Percentiles rank a stretch among this genome's conserved stretches.
Conservation (phyloP, 805 yeast genomes). For the Starmerella kuoi region DNA sequence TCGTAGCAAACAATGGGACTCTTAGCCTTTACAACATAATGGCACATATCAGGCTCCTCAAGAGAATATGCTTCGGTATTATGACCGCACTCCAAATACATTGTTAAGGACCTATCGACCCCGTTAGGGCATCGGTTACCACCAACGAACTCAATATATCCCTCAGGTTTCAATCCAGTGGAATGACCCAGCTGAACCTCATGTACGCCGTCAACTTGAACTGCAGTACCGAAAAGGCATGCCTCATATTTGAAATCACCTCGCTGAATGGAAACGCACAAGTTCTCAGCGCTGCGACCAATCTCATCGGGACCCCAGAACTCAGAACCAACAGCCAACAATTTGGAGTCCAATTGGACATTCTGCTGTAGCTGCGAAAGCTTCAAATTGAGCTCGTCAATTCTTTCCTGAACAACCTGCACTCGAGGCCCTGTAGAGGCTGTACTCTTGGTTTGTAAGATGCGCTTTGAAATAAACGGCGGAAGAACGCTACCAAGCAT, state of each 20-base stretch:
- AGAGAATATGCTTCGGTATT: constrained; percentile 47
- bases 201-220: constrained; percentile 37
- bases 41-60: constrained; percentile 81
- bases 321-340: constrained; percentile 5
- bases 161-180: constrained; percentile 21
- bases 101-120: constrained; percentile 60
- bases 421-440: constrained; percentile 1
- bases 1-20: constrained; percentile 21
- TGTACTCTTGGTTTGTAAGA: not conserved
- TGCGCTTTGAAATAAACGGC: not conserved
- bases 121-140: constrained; percentile 95
- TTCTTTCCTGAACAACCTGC: constrained; percentile 2
- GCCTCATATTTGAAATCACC: constrained; percentile 60
- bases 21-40: constrained; percentile 39
- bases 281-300: constrained; percentile 43
- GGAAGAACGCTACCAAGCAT: constrained; percentile 1
- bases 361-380: constrained; percentile 16
- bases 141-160: constrained; percentile 34
- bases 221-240: constrained; percentile 44
- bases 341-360: constrained; percentile 17
- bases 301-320: constrained; percentile 51
- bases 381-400: not conserved
- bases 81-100: constrained; percentile 56
- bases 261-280: constrained; percentile 37
- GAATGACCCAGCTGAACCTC: constrained; percentile 42